These are phyloP conservation scores for Eragrostis tef DNA, from an alignment of 202 grass and related monocot genomes.

Conservation along the genomic window DNA sequence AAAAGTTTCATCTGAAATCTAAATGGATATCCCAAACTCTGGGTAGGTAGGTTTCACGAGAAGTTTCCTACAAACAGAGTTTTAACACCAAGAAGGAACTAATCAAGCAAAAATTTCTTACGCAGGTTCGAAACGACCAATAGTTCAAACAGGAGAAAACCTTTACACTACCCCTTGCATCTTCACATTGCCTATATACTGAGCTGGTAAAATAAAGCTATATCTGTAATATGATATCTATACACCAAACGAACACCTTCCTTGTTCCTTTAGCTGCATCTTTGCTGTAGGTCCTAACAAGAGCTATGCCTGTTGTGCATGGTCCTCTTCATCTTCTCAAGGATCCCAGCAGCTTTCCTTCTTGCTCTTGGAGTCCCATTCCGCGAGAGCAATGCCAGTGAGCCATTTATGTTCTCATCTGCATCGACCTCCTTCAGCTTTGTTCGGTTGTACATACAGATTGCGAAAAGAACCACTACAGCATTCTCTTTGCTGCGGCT, in stretches of 20 bases:
- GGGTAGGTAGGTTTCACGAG: too few relatives aligned
- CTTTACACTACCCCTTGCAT: constrained; percentile 42
- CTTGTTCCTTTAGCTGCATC: constrained; percentile 30
- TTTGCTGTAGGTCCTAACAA: constrained; percentile 50
- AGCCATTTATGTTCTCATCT: constrained; percentile 63
- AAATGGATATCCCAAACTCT: too few relatives aligned
- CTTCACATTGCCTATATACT: constrained; percentile 46
- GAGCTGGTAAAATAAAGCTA: constrained; percentile 42
- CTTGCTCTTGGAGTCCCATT: constrained; percentile 71
- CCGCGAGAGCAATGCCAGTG: constrained; percentile 58
- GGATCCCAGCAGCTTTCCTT: constrained; percentile 64
- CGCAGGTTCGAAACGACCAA: constrained; percentile 22
- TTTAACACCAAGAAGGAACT: background rate
- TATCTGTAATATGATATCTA: constrained; percentile 47
- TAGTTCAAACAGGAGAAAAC: background rate
- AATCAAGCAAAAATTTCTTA: constrained; percentile 15
- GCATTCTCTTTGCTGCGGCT: constrained; percentile 85
- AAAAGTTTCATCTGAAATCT: too few relatives aligned
- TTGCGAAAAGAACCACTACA: constrained; percentile 57
- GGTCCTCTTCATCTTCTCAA: constrained; percentile 67
- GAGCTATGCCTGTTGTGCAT: constrained; percentile 58
- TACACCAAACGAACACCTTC: constrained; percentile 42
- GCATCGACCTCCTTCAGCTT: constrained; percentile 61
- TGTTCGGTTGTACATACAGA: constrained; percentile 68
- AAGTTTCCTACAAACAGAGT: background rate